A percentile compares a stretch with the other conserved stretches of the same genome.
Evolutionary conservation across 192 early-diverging fungal genomes (phyloP).

Genomic region (Backusella psychrophila): DNA sequence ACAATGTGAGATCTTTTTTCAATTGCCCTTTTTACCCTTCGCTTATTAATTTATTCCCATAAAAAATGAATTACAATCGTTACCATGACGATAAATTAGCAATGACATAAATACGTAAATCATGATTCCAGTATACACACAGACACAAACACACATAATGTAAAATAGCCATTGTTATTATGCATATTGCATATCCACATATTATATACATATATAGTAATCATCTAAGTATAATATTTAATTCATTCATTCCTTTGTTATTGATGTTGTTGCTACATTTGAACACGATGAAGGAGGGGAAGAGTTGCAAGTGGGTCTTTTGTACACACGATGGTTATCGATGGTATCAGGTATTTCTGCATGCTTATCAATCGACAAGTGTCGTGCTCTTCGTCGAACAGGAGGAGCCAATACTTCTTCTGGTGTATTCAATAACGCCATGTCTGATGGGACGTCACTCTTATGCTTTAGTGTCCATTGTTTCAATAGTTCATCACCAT

Average conservation of each 20-base stretch:
- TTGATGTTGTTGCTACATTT: background rate
- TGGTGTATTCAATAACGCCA: background rate
- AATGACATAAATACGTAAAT: no score
- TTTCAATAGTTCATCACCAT: constrained; percentile 68
- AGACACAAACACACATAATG: no score
- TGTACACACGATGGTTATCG: background rate
- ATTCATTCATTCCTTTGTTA: background rate
- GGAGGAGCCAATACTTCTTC: background rate
- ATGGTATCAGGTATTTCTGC: background rate
- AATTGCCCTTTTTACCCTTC: background rate
- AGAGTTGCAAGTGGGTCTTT: background rate
- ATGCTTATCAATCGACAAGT: background rate
- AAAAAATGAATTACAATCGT: no score
- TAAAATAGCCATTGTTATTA: no score
- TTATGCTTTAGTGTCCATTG: constrained; percentile 43
- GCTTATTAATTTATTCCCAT: no score
- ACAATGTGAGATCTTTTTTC: no score
- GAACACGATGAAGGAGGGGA: background rate
- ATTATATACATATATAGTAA: no score
- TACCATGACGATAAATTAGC: no score
- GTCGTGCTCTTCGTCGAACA: constrained; percentile 6
- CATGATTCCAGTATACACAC: no score
- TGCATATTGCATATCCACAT: no score
- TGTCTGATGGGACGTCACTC: background rate
- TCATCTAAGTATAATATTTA: background rate